Conservation (phyloP, 2,329 filamentous ascomycete genomes). For the Apiospora aurea region DNA sequence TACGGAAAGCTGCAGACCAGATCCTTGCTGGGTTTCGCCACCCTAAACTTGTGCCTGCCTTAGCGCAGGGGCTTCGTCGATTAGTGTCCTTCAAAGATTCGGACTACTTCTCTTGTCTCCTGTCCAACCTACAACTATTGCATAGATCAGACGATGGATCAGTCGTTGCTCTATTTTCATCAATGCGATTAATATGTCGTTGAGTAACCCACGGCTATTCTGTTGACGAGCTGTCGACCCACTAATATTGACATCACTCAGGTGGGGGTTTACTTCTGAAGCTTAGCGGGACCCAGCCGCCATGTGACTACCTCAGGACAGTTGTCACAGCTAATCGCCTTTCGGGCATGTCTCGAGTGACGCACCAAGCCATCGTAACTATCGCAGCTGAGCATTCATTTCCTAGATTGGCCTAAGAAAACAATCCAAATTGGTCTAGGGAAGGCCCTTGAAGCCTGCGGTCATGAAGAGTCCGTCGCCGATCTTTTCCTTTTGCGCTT, state of each 20-base stretch:
- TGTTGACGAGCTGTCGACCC: neutral
- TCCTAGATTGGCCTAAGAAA: too few relatives aligned
- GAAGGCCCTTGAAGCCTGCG: too few relatives aligned
- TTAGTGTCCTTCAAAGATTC: neutral
- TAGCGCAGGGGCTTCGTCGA: neutral
- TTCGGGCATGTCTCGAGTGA: too few relatives aligned
- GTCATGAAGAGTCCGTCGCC: too few relatives aligned
- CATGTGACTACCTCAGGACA: neutral
- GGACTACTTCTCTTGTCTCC: neutral
- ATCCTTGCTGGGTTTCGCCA: neutral
- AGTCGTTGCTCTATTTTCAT: neutral
- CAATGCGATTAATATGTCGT: neutral
- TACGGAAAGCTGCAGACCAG: neutral
- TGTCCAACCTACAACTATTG: neutral
- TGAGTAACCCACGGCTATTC: neutral
- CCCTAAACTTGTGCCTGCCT: neutral
- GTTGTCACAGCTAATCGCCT: too few relatives aligned
- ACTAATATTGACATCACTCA: neutral
- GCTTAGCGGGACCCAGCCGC: neutral
- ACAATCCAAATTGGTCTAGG: too few relatives aligned
- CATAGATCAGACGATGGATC: neutral
- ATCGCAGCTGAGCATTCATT: too few relatives aligned
- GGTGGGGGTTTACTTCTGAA: neutral
- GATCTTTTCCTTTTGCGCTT: slow-evolving; percentile 41
- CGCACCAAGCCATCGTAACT: too few relatives aligned